Evolutionary conservation across 2,329 filamentous ascomycete species (phyloP), one percentile per base, ranked within the genome.

Genomic region (Fusarium virguliforme): DNA sequence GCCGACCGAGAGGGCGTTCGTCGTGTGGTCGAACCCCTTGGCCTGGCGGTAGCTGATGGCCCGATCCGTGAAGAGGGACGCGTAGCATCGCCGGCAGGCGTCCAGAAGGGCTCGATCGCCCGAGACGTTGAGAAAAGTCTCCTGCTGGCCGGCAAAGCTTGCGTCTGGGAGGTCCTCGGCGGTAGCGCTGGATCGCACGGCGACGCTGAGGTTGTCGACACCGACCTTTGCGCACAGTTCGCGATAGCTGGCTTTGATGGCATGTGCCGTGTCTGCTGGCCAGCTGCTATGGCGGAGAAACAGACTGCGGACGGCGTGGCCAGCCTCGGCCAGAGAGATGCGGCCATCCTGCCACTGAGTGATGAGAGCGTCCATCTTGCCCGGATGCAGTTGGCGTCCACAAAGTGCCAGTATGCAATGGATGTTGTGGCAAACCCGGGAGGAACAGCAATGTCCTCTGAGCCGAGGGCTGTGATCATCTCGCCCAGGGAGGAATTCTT

Each of bases 401-500:
- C 62, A 57, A 76, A 81, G 28, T 75, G 67, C 79, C 79, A 79
- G 60, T 80, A 81, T 8, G 78, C 75, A 4, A 75, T 55, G 8
- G 79, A 77, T 6, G 80, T 80, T 7, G 79, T 81, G 3, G 79
- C 79, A 65, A 81, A 79, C 3, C 80, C 80, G 15, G 78, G 74
- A 22, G 80, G 79, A 3, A 81, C 78, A 12, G 74, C 40, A 34
- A 81, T 76, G 4, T 77, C 78, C 56, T 79, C 55, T 10, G 65
- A 34, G 4, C 34, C 64, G 6, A 81, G 78, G 28, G 71, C 58
- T 24, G 74, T 63, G 58, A 82, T 80, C 79, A 82, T 81, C 67
- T 82, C 80, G 4, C 80, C 80, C 22, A 81, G 66, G 3, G 80
- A 82, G 12, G 80, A 77, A 56, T 81, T 82, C 70, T 82, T 82